Conservation (phyloP, 2,329 filamentous ascomycete genomes). For the Monosporascus sp. region DNA sequence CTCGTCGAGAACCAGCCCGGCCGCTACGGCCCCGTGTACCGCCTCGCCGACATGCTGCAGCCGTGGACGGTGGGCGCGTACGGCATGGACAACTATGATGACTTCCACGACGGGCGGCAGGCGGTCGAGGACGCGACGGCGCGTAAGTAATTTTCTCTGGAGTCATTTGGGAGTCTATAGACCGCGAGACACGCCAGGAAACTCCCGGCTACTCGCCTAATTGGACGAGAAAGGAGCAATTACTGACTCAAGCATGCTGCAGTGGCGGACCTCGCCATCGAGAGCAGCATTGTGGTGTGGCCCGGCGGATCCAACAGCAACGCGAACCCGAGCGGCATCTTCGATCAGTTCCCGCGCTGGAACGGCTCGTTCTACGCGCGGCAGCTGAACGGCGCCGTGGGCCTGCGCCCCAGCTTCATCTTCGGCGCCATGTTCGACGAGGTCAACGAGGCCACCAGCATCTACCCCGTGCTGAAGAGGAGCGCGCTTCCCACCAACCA, state of each 20-base stretch:
- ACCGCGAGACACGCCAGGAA: too few relatives aligned
- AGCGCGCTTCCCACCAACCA: conserved; percentile 19
- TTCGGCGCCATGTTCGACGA: conserved; percentile 24
- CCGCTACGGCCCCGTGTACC: conserved; percentile 16
- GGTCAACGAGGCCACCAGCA: conserved; percentile 19
- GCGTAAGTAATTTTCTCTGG: not conserved
- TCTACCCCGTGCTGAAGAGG: conserved; percentile 15
- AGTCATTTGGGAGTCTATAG: too few relatives aligned
- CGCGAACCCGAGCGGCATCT: conserved; percentile 11
- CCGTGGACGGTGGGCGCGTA: conserved; percentile 23
- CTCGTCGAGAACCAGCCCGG: conserved; percentile 15
- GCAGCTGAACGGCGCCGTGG: conserved; percentile 18
- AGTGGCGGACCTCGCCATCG: conserved; percentile 15
- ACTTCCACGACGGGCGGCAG: conserved; percentile 17
- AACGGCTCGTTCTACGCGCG: conserved; percentile 22
- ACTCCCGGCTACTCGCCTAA: too few relatives aligned
- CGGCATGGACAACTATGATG: conserved; percentile 13
- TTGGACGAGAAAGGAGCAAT: too few relatives aligned
- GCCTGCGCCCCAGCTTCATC: conserved; percentile 18
- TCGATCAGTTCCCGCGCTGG: conserved; percentile 18
- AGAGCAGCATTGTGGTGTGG: conserved; percentile 22
- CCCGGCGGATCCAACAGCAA: conserved; percentile 19
- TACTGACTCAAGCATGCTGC: too few relatives aligned
- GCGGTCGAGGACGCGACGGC: conserved; percentile 15
- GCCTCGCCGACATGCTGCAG: conserved; percentile 21